Conservation (phyloP, 208 protist species). For the Trichomonas tenax region DNA sequence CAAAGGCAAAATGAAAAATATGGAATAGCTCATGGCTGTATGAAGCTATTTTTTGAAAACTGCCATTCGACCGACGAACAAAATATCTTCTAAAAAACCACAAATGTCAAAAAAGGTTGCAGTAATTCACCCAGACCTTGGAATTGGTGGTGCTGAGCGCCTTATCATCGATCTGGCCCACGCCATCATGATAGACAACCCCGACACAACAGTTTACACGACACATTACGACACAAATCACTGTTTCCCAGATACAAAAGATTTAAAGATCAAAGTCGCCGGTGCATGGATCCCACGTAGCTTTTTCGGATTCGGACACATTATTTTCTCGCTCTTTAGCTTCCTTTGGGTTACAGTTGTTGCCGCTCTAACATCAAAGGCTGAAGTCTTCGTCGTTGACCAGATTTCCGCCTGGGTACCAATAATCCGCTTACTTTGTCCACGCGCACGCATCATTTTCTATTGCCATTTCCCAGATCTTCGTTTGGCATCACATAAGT, state of each 20-base stretch:
- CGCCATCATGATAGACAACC: background rate
- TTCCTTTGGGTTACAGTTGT: constrained; percentile 56
- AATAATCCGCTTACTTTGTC: constrained; percentile 53
- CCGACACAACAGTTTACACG: background rate
- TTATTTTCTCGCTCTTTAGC: constrained; percentile 64
- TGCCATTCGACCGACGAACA: too few species aligned
- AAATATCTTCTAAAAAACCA: too few species aligned
- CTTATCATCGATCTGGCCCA: constrained; percentile 78
- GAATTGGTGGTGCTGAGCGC: constrained; percentile 75
- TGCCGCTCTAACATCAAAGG: constrained; percentile 32
- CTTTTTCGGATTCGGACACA: constrained; percentile 57
- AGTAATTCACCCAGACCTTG: constrained; percentile 1
- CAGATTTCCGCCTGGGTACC: constrained; percentile 62
- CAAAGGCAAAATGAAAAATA: too few species aligned
- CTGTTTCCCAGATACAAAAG: background rate
- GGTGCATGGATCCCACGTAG: constrained; percentile 47
- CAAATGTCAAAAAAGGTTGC: background rate
- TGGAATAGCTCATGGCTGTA: too few species aligned
- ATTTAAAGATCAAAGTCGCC: background rate
- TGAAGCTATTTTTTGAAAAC: too few species aligned
- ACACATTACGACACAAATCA: background rate
- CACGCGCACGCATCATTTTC: constrained; percentile 67
- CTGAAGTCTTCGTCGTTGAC: constrained; percentile 67
- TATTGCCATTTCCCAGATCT: constrained; percentile 95
- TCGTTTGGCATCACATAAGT: constrained; percentile 42